phyloP scores from a whole-genome alignment of 768 basidiomycete genomes.

The Mycena olivaceomarginata region DNA sequence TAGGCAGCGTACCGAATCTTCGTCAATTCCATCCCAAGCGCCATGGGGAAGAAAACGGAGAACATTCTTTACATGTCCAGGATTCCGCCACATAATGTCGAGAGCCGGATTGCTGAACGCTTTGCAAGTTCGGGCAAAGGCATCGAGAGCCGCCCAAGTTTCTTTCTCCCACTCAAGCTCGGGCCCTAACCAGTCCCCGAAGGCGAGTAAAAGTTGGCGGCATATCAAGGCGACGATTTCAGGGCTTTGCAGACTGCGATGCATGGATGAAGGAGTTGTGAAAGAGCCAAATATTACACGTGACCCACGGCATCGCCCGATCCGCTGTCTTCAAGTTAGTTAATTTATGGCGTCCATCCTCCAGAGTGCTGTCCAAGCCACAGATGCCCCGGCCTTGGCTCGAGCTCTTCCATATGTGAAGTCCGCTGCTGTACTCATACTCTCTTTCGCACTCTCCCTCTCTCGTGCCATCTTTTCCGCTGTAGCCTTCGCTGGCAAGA shows the following conservation, averaged over 20 bases:
- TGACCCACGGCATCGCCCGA: too few species aligned
- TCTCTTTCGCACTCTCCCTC: background rate
- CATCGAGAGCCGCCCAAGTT: slow-evolving; percentile 20
- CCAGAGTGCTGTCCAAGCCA: background rate
- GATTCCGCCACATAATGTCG: slow-evolving; percentile 42
- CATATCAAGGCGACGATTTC: slow-evolving; percentile 34
- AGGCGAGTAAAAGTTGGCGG: background rate
- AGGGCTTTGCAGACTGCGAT: slow-evolving; percentile 33
- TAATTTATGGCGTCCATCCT: too few species aligned
- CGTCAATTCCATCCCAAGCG: background rate
- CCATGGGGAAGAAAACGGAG: slow-evolving; percentile 4
- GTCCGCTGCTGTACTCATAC: background rate
- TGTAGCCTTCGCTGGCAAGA: background rate
- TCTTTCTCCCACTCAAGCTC: background rate
- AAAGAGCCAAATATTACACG: too few species aligned
- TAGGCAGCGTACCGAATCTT: background rate
- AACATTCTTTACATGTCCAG: background rate
- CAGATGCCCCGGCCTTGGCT: slow-evolving; percentile 16
- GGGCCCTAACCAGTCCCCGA: background rate
- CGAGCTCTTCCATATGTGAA: slow-evolving; percentile 14
- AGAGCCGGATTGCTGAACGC: slow-evolving; percentile 42
- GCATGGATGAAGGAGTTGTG: background rate
- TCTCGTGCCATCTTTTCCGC: background rate
- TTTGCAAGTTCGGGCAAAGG: slow-evolving; percentile 40
- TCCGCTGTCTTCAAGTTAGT: too few species aligned